These are phyloP conservation scores for Nannochloris sp. DNA, from an alignment of 139 green algal genomes.

Conservation along the genomic window DNA sequence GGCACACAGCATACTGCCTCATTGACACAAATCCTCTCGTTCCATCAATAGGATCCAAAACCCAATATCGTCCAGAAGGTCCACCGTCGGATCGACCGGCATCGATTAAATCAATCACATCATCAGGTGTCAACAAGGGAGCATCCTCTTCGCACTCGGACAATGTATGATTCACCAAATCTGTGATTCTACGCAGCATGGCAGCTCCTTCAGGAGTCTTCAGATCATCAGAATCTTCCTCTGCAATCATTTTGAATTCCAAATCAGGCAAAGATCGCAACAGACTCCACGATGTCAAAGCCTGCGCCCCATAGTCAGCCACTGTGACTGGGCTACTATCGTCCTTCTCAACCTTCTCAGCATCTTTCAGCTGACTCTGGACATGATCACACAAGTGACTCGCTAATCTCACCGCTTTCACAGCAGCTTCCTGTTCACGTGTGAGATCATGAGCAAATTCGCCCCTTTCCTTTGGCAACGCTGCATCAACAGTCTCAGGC, in stretches of 20 bases:
- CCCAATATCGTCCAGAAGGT: constrained; percentile 67
- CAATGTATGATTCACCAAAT: constrained; percentile 71
- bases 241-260: constrained; percentile 76
- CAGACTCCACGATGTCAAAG: constrained; percentile 78
- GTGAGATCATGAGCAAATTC: neutral
- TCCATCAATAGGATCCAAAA: constrained; percentile 92
- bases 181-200: constrained; percentile 76
- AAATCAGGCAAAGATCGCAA: constrained; percentile 30
- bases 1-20: constrained; percentile 89
- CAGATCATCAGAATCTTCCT: constrained; percentile 75
- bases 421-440: constrained; percentile 43
- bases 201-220: constrained; percentile 32
- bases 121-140: neutral
- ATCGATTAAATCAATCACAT: constrained; percentile 65
- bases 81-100: constrained; percentile 58
- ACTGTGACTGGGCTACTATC: constrained; percentile 90
- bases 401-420: constrained; percentile 51
- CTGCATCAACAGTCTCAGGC: too few species aligned
- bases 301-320: constrained; percentile 90
- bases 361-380: constrained; percentile 46
- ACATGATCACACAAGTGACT: constrained; percentile 54
- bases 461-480: too few species aligned
- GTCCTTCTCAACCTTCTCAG: constrained; percentile 65
- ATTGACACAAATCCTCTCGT: constrained; percentile 88
- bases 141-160: neutral